Conservation (phyloP, 177 flowering plant species). For the Telopea speciosissima region DNA sequence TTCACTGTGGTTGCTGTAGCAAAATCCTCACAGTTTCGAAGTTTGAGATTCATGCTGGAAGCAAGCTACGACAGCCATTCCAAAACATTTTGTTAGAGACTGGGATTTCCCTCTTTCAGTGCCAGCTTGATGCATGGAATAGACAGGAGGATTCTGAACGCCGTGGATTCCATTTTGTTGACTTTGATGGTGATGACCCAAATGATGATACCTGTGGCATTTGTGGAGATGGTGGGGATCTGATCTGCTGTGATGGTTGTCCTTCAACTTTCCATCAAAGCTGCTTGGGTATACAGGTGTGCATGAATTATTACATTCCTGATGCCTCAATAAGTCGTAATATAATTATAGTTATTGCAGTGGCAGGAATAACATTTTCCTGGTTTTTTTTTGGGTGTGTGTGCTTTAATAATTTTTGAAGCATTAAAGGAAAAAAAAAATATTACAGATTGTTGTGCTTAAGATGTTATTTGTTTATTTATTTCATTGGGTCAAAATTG, state of each 20-base stretch:
- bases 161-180: slow-evolving; percentile 44
- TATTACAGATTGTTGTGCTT: too few relatives aligned
- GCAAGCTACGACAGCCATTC: slow-evolving; percentile 78
- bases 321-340: background rate
- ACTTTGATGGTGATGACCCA: slow-evolving; percentile 72
- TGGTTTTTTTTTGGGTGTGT: too few relatives aligned
- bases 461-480: too few relatives aligned
- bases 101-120: slow-evolving; percentile 74
- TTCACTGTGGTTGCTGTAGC: slow-evolving; percentile 94
- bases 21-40: slow-evolving; percentile 78
- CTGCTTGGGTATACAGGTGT: slow-evolving; percentile 75
- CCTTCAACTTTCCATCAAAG: slow-evolving; percentile 94
- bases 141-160: slow-evolving; percentile 46
- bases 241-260: slow-evolving; percentile 98
- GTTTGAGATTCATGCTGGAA: slow-evolving; percentile 96
- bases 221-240: slow-evolving; percentile 97
- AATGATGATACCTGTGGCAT: slow-evolving; percentile 97
- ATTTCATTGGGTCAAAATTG: background rate
- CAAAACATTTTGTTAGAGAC: slow-evolving; percentile 65
- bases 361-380: background rate
- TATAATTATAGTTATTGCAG: background rate
- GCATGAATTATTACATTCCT: background rate
- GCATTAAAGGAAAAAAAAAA: too few relatives aligned
- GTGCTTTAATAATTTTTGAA: too few relatives aligned
- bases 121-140: slow-evolving; percentile 88